Conservation (phyloP, 2,329 filamentous ascomycete species). For the Colletotrichum zoysiae region DNA sequence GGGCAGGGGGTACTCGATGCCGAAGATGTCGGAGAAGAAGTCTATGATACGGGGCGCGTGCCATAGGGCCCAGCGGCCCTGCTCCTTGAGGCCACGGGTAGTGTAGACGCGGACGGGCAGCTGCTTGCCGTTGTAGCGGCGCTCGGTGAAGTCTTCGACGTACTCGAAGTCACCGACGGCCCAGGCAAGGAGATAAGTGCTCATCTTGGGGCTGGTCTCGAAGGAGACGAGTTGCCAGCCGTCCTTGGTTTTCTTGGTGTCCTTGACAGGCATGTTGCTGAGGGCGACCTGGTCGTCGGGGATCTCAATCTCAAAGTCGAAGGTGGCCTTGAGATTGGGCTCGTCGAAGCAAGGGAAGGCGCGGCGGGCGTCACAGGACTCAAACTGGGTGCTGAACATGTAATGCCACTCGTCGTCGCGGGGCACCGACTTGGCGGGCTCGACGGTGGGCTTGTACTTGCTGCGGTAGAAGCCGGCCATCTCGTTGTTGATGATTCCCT, state of each 20-base stretch:
- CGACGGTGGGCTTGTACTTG: constrained; percentile 86
- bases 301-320: constrained; percentile 93
- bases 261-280: constrained; percentile 95
- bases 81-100: constrained; percentile 91
- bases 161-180: constrained; percentile 98
- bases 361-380: constrained; percentile 92
- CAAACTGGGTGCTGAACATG: constrained; percentile 97
- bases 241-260: constrained; percentile 67
- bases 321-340: constrained; percentile 95
- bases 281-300: constrained; percentile 89
- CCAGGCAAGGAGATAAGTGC: constrained; percentile 92
- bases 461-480: constrained; percentile 96
- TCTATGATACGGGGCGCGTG: constrained; percentile 95
- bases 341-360: constrained; percentile 99
- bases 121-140: constrained; percentile 90
- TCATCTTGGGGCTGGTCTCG: constrained; percentile 89
- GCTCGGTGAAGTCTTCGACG: constrained; percentile 89
- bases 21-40: constrained; percentile 95
- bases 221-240: constrained; percentile 83
- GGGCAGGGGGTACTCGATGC: constrained; percentile 91
- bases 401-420: constrained; percentile 75
- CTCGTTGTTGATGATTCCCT: constrained; percentile 86
- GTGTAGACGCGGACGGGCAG: constrained; percentile 97
- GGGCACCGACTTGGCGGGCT: constrained; percentile 82
- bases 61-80: constrained; percentile 89